Conservation (phyloP, 306 rosid genomes). For the Dryas alaskensis region DNA sequence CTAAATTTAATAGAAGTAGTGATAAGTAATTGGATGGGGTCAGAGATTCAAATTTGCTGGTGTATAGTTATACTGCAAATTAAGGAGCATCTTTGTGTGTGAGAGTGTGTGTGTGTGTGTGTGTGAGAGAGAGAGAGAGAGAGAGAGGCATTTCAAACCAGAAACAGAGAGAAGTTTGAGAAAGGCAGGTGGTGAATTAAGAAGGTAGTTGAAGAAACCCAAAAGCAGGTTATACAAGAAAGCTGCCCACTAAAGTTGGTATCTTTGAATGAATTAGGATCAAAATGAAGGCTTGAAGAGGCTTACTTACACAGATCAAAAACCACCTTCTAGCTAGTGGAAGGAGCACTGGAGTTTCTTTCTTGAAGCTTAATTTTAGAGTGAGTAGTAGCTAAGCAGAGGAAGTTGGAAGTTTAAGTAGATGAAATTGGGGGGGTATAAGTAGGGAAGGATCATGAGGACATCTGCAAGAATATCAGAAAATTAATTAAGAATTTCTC, state of each 20-base stretch:
- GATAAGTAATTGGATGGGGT: too few relatives aligned
- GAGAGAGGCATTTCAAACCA: neutral
- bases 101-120: too few relatives aligned
- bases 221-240: neutral
- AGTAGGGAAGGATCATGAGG: slow-evolving; percentile 12
- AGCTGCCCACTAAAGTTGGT: neutral
- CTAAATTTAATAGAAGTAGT: too few relatives aligned
- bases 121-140: neutral
- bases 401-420: slow-evolving; percentile 11
- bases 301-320: neutral
- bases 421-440: slow-evolving; percentile 7
- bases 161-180: too few relatives aligned
- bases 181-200: neutral
- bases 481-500: neutral
- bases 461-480: neutral
- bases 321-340: neutral
- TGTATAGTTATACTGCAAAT: too few relatives aligned
- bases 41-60: too few relatives aligned
- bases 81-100: too few relatives aligned
- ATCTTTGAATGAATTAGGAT: neutral
- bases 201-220: neutral
- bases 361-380: too few relatives aligned
- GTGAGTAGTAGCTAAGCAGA: neutral
- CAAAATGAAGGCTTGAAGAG: neutral
- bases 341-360: neutral